A percentile compares a stretch with the other conserved stretches of the same genome.
Conservation (phyloP, 148 eudicot genomes). For the Vaccinium vitisidaea region DNA sequence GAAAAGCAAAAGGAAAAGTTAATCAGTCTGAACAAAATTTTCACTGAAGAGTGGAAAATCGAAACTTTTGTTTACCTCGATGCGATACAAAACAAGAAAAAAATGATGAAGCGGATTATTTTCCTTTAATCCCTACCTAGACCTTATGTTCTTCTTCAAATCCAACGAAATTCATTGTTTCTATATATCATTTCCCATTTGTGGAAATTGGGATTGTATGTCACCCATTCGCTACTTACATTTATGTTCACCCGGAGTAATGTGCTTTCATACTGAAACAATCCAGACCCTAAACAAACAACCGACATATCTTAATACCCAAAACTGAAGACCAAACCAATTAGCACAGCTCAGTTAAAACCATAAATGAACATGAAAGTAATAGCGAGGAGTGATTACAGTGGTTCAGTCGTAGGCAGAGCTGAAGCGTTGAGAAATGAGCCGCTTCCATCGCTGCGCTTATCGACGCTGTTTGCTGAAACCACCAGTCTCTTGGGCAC, state of each 20-base stretch:
- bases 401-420: slow-evolving; percentile 17
- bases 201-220: not conserved
- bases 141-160: no score
- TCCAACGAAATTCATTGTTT: not conserved
- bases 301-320: not conserved
- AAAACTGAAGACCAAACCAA: not conserved
- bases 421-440: slow-evolving; percentile 21
- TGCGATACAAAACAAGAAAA: no score
- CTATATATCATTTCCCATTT: not conserved
- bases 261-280: not conserved
- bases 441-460: slow-evolving; percentile 15
- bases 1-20: no score
- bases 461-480: slow-evolving; percentile 35
- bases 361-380: not conserved
- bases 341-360: not conserved
- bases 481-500: slow-evolving; percentile 28
- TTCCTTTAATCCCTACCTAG: no score
- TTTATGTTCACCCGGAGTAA: not conserved
- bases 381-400: slow-evolving; percentile 6
- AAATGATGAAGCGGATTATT: no score
- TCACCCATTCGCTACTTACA: not conserved
- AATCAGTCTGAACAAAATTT: no score
- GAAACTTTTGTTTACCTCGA: no score
- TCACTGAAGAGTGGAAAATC: no score
- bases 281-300: not conserved